Evolutionary conservation across 108 stramenopile genomes (phyloP).

Genomic region (Cyclotella sp.): DNA sequence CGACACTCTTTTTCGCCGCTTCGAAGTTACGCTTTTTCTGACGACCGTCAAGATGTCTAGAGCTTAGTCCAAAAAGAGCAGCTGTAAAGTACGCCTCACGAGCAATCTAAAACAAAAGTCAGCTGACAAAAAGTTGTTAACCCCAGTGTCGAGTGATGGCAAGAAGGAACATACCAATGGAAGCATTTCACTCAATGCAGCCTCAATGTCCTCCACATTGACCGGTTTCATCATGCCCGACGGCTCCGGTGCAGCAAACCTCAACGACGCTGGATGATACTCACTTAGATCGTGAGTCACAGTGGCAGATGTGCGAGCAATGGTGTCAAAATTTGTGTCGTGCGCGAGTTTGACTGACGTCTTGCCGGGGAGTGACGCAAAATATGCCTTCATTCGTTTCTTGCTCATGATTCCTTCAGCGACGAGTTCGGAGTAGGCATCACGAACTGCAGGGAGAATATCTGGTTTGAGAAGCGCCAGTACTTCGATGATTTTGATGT

Average conservation of each 20-base stretch:
- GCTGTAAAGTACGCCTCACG: conserved; percentile 90
- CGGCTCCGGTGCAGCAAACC: conserved; percentile 39
- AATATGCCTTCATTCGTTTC: conserved; percentile 89
- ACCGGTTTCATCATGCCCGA: conserved; percentile 64
- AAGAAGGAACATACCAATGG: conserved; percentile 36
- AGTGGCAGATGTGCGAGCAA: conserved; percentile 45
- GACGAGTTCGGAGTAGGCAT: conserved; percentile 87
- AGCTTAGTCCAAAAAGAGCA: conserved; percentile 83
- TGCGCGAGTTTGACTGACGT: conserved; percentile 67
- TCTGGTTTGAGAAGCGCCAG: conserved; percentile 82
- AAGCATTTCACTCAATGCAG: conserved; percentile 75
- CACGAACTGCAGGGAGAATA: conserved; percentile 82
- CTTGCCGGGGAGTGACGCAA: conserved; percentile 82
- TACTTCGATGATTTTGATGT: conserved; percentile 87
- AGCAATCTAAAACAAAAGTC: conserved; percentile 55
- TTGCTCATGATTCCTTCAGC: conserved; percentile 90
- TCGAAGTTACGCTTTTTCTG: conserved; percentile 92
- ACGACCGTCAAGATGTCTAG: conserved; percentile 81
- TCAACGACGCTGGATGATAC: conserved; percentile 60
- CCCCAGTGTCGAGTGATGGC: neutral
- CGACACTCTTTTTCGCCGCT: conserved; percentile 80
- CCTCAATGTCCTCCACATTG: conserved; percentile 78
- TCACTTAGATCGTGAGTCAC: conserved; percentile 75
- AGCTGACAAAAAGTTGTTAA: neutral
- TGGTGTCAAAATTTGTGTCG: conserved; percentile 42